Evolutionary conservation across 106 monocot species (phyloP), one percentile per base, ranked within the genome.

Genomic region (Allium fistulosum): DNA sequence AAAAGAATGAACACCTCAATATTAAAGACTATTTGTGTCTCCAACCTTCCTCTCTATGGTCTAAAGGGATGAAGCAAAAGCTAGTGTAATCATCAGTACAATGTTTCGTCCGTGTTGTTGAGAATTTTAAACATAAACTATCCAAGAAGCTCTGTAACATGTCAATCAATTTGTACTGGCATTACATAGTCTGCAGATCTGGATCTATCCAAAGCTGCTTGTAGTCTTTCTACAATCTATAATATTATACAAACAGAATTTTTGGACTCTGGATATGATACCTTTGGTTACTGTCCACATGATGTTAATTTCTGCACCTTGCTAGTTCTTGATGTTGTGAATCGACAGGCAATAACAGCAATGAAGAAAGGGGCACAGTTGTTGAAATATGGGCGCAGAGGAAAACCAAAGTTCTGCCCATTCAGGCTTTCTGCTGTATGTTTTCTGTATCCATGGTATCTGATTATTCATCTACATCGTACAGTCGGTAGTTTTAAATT

Each of bases 341-440:
- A 28, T 45, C 14, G 26, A 46, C 65, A 87, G 87, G 87, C 87
- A 63, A 80, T 87, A 60, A 87, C 79, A 37, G 87, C 87, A 46
- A 51, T 87, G 22, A 87, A 87, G 82, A 87, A 87, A 77, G 87
- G 87, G 37, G 63, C 82, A 46, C 65, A 87, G 67, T 69, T 87
- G 14, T 60, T 87, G 48, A 87, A 87, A 58, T 83, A 87, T 75
- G 87, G 87, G 11, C 87, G 87, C 11, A 79, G 88, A 74, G 88
- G 88, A 48, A 88, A 88, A 69, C 88, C 88, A 66, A 88, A 88
- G 11, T 88, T 88, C 66, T 88, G 88, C 53, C 88, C 88, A 47
- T 85, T 88, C 56, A 84, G 88, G 72, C 88, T 88, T 69, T 80
- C 88, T 58, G 79, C 79, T 85, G 88, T 88, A 82, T 71, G 81